A percentile compares a stretch with the other conserved stretches of the same genome.
Conservation (phyloP, 495 filamentous ascomycete genomes). For the Neurospora sublineolata region DNA sequence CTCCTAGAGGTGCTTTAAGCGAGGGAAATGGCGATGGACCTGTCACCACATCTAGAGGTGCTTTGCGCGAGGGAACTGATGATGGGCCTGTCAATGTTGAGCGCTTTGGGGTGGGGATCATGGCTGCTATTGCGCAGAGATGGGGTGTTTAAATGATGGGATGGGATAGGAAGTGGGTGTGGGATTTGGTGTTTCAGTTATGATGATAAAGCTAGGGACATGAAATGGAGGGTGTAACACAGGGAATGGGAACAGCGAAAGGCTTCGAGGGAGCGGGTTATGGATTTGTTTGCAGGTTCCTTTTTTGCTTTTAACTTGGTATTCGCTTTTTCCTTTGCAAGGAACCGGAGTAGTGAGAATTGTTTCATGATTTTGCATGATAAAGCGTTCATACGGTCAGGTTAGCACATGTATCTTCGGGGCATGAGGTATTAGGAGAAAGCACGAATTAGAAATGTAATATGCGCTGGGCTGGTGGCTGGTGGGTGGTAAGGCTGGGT, state of each 20-base stretch:
- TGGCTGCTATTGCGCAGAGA: background rate
- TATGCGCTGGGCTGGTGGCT: background rate
- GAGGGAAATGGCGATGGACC: background rate
- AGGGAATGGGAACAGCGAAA: background rate
- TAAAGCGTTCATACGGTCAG: background rate
- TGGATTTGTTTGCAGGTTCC: background rate
- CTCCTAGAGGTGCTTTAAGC: background rate
- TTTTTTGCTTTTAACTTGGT: background rate
- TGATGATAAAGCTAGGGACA: background rate
- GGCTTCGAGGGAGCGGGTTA: background rate
- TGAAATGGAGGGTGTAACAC: background rate
- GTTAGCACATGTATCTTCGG: background rate
- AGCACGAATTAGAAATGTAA: background rate
- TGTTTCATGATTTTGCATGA: background rate
- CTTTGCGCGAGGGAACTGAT: background rate
- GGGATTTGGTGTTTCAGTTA: background rate
- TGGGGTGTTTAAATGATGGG: background rate
- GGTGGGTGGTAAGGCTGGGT: background rate
- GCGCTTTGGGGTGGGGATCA: background rate
- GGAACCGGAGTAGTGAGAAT: background rate
- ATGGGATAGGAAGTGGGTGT: background rate
- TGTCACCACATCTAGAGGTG: background rate
- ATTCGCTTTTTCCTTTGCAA: background rate
- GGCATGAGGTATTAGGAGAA: background rate
- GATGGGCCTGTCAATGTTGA: background rate